Evolutionary conservation across 2,329 filamentous ascomycete species (phyloP), one percentile per base, ranked within the genome.

Genomic region (Arthrinium phaeospermum): DNA sequence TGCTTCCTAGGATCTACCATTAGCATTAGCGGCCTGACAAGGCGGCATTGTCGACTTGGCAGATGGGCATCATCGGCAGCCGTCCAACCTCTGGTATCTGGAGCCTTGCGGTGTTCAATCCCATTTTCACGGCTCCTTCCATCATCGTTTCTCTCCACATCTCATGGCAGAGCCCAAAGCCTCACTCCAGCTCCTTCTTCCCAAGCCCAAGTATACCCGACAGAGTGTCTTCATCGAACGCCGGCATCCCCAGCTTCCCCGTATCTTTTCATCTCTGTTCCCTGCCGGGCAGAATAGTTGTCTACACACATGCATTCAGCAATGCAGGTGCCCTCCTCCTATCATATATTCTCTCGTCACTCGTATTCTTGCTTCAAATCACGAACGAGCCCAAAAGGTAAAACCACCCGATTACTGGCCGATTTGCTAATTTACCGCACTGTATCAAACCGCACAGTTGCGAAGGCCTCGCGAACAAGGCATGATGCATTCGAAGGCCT

Each of bases 21-120:
- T 64, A 41, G 57, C 57, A n/a, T 64, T 64, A 64, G 57, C 57
- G 57, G 30, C 34, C 57, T 64, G 57, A 37, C 57, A 64, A n/a
- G n/a, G 57, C 57, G 34, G 57, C 57, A 64, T 64, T 41, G 34
- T 64, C 57, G 57, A 64, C 57, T 41, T 64, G 34, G 57, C 57
- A 37, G 57, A 41, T 41, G 22, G 57, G 57, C 34, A 41, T 41
- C 57, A 22, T 13, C 30, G 37, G 30, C 19, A 30, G 14, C 16
- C 16, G 8, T 64, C 22, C 57, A 10, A 30, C 27, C 27, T 30
- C 27, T 30, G 27, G 37, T 10, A 10, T 41, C 37, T 41, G 13
- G 16, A 13, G 22, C 10, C 30, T 64, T 41, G 1, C 22, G 30
- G 14, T 57, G 14, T 34, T 57, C 14, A 13, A 57, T 4, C 30